phyloP scores from a whole-genome alignment of 805 yeast species.

The Myxozyma geophila region DNA sequence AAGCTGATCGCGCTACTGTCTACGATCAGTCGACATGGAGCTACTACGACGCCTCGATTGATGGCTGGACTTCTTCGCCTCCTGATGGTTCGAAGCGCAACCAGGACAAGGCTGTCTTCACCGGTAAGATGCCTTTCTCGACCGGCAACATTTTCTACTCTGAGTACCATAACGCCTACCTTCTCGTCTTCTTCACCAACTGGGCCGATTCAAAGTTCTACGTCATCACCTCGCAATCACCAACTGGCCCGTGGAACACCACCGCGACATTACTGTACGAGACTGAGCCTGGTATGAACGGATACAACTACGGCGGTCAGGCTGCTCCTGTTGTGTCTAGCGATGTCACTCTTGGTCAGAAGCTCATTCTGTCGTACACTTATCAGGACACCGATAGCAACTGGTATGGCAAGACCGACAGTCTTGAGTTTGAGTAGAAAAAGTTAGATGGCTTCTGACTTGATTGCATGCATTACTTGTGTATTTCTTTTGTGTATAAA shows the following conservation, averaged over 20 bases:
- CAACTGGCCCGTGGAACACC: conserved; percentile 31
- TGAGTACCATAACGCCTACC: conserved; percentile 30
- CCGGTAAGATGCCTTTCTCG: conserved; percentile 28
- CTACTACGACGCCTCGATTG: conserved; percentile 20
- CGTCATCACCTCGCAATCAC: conserved; percentile 20
- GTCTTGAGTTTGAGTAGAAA: conserved; percentile 22
- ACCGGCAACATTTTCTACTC: conserved; percentile 31
- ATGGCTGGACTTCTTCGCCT: conserved; percentile 15
- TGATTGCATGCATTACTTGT: neutral
- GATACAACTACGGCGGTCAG: conserved; percentile 35
- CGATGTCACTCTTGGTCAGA: conserved; percentile 18
- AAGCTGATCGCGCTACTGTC: conserved; percentile 10
- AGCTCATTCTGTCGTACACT: conserved; percentile 25
- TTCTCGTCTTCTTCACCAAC: conserved; percentile 27
- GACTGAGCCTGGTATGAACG: conserved; percentile 22
- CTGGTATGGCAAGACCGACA: conserved; percentile 31
- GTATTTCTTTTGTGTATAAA: neutral
- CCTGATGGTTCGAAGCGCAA: conserved; percentile 24
- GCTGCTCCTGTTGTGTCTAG: conserved; percentile 20
- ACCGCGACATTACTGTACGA: conserved; percentile 8
- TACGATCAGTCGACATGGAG: conserved; percentile 25
- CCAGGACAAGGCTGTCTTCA: conserved; percentile 20
- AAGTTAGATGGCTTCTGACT: neutral
- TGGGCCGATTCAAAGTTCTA: conserved; percentile 30
- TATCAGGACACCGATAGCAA: conserved; percentile 22